A percentile compares a stretch with the other conserved stretches of the same genome.
Evolutionary conservation across 2,329 filamentous ascomycete species (phyloP).

Genomic region (Clonostachys chloroleuca): DNA sequence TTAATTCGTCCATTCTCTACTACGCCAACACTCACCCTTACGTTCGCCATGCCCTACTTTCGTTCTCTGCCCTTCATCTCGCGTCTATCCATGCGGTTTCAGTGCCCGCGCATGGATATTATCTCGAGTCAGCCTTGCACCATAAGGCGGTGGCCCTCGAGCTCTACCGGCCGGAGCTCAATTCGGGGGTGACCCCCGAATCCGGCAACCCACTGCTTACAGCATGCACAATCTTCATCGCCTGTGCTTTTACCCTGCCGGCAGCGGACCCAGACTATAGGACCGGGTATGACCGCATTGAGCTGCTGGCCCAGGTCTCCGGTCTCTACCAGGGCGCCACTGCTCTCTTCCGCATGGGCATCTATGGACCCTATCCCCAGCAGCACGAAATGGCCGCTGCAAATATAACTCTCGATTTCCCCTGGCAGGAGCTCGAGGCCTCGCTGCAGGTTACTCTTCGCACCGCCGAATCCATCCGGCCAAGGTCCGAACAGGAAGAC

Average conservation of each 20-base stretch:
- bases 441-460: neutral
- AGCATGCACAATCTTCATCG: conserved; percentile 2
- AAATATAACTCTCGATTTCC: neutral
- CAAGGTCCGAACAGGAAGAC: neutral
- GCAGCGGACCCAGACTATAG: conserved; percentile 2
- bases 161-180: conserved; percentile 1
- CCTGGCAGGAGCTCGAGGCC: neutral
- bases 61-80: conserved; percentile 6
- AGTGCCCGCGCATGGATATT: neutral
- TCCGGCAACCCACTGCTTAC: conserved; percentile 1
- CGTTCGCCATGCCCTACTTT: conserved; percentile 3
- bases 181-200: neutral
- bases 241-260: conserved; percentile 5
- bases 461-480: neutral
- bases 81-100: neutral
- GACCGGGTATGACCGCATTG: conserved; percentile 4
- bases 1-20: conserved; percentile 3
- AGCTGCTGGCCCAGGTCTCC: conserved; percentile 4
- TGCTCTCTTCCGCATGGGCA: neutral
- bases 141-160: conserved; percentile 4
- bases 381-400: neutral
- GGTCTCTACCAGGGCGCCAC: conserved; percentile 3
- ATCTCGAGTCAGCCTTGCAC: conserved; percentile 1
- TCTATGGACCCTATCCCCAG: neutral
- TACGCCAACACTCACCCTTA: neutral